Percentiles rank a stretch among this genome's conserved stretches.
These are phyloP conservation scores for Entrophospora sp. DNA, from an alignment of 192 early-diverging fungal genomes.

Conservation along the genomic window DNA sequence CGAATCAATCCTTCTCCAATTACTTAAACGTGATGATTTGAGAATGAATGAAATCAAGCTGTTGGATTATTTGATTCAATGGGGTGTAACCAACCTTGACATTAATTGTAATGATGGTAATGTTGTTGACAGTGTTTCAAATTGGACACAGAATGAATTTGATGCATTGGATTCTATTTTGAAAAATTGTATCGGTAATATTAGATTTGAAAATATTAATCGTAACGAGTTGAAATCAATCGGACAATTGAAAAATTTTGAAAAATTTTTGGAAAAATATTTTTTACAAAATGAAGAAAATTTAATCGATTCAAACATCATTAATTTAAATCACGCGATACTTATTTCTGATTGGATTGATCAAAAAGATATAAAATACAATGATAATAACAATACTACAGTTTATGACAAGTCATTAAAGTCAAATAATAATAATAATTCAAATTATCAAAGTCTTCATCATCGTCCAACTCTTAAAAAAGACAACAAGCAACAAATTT, in stretches of 20 bases:
- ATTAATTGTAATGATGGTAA: too few species aligned
- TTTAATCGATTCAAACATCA: conserved; percentile 8
- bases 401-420: background rate
- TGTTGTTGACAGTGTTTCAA: background rate
- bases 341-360: conserved; percentile 10
- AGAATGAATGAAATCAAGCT: conserved; percentile 4
- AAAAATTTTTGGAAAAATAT: background rate
- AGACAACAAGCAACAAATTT: background rate
- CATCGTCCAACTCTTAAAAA: background rate
- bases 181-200: background rate
- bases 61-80: conserved; percentile 11
- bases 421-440: too few species aligned
- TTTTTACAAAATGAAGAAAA: background rate
- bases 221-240: background rate
- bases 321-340: conserved; percentile 1
- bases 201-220: conserved; percentile 1
- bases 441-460: too few species aligned
- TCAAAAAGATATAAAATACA: background rate
- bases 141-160: background rate
- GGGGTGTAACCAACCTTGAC: background rate
- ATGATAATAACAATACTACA: background rate
- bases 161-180: background rate
- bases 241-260: background rate
- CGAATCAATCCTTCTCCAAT: background rate
- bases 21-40: conserved; percentile 1